Evolutionary conservation across 1,284 basidiomycete genomes (phyloP).

Genomic region (Trametes versicolor): DNA sequence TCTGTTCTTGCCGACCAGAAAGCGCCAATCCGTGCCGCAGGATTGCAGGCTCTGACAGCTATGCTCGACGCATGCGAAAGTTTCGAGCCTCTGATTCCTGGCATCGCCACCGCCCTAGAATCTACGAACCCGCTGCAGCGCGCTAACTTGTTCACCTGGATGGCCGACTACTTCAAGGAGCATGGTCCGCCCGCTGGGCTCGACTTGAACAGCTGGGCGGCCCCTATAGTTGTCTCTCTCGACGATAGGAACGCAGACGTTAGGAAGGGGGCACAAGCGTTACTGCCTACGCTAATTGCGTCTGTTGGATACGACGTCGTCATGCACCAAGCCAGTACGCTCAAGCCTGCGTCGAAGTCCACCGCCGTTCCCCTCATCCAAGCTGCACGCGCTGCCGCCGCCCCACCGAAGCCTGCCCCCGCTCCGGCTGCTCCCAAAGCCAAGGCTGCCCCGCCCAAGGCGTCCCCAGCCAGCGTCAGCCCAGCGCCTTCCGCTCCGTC

Average conservation of each 20-base stretch:
- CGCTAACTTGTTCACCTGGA: constrained; percentile 87
- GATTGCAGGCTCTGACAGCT: constrained; percentile 80
- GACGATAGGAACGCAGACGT: constrained; percentile 95
- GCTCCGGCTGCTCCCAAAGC: constrained; percentile 40
- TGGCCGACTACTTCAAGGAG: constrained; percentile 82
- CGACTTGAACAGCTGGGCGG: constrained; percentile 82
- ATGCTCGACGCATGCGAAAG: constrained; percentile 90
- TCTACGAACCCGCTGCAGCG: constrained; percentile 90
- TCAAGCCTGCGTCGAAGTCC: constrained; percentile 93
- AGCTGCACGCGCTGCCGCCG: constrained; percentile 61
- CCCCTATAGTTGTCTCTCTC: constrained; percentile 81
- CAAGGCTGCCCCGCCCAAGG: constrained; percentile 24
- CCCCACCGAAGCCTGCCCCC: constrained; percentile 39
- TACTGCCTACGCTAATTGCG: constrained; percentile 84
- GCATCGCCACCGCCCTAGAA: constrained; percentile 86
- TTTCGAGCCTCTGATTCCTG: constrained; percentile 83
- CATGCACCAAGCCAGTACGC: constrained; percentile 83
- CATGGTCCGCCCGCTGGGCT: constrained; percentile 63
- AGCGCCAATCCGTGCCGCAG: constrained; percentile 84
- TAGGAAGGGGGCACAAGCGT: constrained; percentile 87
- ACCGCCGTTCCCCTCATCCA: constrained; percentile 92
- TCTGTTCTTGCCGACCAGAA: constrained; percentile 96
- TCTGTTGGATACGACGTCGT: constrained; percentile 88
- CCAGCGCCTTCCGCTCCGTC: constrained; percentile 37
- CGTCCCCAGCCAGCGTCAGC: constrained; percentile 16